Conservation (phyloP, 2,329 filamentous ascomycete species). For the Aspergillus calidoustus region DNA sequence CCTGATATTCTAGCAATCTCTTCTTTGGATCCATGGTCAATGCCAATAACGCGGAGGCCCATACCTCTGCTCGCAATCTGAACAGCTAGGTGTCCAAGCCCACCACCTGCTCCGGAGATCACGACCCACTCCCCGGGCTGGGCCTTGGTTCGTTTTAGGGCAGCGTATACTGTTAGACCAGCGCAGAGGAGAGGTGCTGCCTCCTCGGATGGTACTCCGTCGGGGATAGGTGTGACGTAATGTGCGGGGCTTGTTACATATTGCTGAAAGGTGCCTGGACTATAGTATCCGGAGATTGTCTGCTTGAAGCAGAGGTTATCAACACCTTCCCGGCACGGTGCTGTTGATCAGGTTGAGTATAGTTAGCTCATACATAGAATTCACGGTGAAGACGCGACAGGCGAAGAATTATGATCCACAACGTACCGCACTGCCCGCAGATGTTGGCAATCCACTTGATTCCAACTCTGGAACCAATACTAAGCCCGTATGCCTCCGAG, state of each 20-base stretch:
- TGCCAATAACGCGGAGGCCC: conserved; percentile 67
- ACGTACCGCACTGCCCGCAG: conserved; percentile 58
- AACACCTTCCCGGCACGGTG: conserved; percentile 58
- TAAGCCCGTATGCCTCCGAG: conserved; percentile 58
- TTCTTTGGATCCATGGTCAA: conserved; percentile 68
- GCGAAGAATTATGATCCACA: background rate
- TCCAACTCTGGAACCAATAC: conserved; percentile 70
- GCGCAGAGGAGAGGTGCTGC: conserved; percentile 72
- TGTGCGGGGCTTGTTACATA: conserved; percentile 68
- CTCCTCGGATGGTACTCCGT: conserved; percentile 61
- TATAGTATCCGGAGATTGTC: conserved; percentile 69
- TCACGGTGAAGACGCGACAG: too few relatives aligned
- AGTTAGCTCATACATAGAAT: too few relatives aligned
- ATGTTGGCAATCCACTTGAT: conserved; percentile 69
- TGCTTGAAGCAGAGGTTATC: conserved; percentile 61
- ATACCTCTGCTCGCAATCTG: conserved; percentile 65
- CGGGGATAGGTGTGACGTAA: conserved; percentile 73
- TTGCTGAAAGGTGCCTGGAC: conserved; percentile 73
- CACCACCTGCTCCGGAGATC: conserved; percentile 64
- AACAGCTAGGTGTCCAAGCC: conserved; percentile 66
- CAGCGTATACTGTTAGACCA: conserved; percentile 69
- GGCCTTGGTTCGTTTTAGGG: conserved; percentile 64
- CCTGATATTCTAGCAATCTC: conserved; percentile 62
- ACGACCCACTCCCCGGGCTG: conserved; percentile 65
- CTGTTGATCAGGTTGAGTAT: too few relatives aligned